Percentiles rank a stretch among this genome's conserved stretches.
These are phyloP conservation scores for Umbelopsis sp. DNA, from an alignment of 371 early-diverging fungal species.

Conservation along the genomic window DNA sequence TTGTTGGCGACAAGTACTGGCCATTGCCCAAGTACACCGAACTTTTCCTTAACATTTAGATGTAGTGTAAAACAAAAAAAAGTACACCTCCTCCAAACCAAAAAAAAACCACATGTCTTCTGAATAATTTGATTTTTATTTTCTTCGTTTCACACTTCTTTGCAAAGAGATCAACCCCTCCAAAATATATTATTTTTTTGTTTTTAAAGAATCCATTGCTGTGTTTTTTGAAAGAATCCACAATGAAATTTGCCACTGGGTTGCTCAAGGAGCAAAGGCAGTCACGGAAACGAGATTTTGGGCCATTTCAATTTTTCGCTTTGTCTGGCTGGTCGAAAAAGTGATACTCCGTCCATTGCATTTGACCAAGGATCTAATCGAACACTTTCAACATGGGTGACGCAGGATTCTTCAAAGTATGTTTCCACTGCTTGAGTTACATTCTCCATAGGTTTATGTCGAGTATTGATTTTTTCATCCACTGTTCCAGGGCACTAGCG, in stretches of 20 bases:
- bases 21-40: constrained; percentile 97
- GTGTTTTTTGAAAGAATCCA: no score
- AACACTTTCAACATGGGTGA: constrained; percentile 63
- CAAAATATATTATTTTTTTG: no score
- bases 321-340: no score
- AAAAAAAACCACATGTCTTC: background rate
- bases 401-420: constrained; percentile 79
- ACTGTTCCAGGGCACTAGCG: constrained; percentile 67
- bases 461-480: background rate
- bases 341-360: background rate
- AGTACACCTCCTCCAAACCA: background rate
- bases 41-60: constrained; percentile 79
- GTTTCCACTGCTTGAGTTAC: constrained; percentile 6
- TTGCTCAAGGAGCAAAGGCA: no score
- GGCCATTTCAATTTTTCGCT: no score
- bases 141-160: no score
- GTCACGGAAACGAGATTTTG: no score
- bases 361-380: background rate
- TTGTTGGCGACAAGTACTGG: constrained; percentile 90
- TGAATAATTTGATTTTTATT: no score
- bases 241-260: no score
- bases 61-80: background rate
- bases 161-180: no score
- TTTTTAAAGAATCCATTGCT: no score
- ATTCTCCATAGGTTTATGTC: constrained; percentile 10